Base-by-base conservation (phyloP, 495 filamentous ascomycete genomes). In the Jackrogersella minutella region DNA sequence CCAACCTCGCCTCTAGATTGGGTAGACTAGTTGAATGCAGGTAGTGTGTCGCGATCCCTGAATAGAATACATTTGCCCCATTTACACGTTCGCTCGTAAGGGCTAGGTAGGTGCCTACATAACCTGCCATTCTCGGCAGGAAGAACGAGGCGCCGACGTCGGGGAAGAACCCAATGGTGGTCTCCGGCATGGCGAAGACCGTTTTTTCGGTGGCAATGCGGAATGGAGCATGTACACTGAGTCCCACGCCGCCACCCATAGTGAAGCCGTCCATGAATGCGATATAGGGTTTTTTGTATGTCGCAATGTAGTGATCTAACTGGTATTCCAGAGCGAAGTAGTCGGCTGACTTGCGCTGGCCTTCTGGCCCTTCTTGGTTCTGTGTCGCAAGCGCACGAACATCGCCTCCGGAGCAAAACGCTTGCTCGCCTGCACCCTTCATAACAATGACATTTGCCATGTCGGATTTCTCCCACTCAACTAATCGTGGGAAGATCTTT, bases 241-340 rank as follows among this genome's bases (percentile, higher is more conserved):
- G 85, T 2, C 95, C 95, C 26, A 98, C 96, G 52, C 95, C 95
- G 53, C 95, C 95, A 61, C 95, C 95, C 95, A 99, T 98, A 21
- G 96, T 99, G 73, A 97, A 89, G 57, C 95, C 95, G 73, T 99
- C 96, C 89, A 99, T 93, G 75, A 97, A 90, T 34, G 96, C 93
- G 47, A 99, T 86, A 74, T 93, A 95, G 2, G 95, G 95, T 80
- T 97, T 98, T 22, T 79, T 69, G 81, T 94, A 97, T 47, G 93
- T 97, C n/a, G 96, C 93, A 71, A 99, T 93, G 51, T 92, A 77
- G 79, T 99, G 95, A 78, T 98, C 90, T 52, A 99, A 88, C 73
- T 87, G 86, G 82, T 97, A 99, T 87, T 99, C 95, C 43, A 92
- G 86, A 7, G 77, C 90, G 72, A 99, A 99, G 80, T 93, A 99